Conservation (phyloP, 2,329 filamentous ascomycete species). For the Penicillium frequentans region DNA sequence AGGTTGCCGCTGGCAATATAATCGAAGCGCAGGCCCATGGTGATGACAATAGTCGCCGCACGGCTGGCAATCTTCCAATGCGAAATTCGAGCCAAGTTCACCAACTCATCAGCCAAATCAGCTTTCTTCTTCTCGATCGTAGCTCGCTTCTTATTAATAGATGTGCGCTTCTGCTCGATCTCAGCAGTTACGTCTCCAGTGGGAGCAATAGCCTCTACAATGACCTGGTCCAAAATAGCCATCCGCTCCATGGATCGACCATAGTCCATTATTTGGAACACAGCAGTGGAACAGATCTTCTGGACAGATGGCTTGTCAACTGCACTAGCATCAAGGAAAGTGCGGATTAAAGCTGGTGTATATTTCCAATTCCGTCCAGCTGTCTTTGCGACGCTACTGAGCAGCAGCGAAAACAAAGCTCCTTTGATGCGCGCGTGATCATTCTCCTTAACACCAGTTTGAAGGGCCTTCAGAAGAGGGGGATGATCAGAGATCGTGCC, state of each 20-base stretch:
- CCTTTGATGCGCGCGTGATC: conserved; percentile 95
- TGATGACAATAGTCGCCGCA: conserved; percentile 86
- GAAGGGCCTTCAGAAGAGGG: conserved; percentile 79
- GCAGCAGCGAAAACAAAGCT: conserved; percentile 84
- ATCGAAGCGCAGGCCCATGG: conserved; percentile 88
- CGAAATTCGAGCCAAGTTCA: conserved; percentile 71
- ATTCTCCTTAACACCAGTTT: conserved; percentile 72
- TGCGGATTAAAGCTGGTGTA: conserved; percentile 81
- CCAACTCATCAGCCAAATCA: conserved; percentile 75
- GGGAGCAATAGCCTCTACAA: conserved; percentile 72
- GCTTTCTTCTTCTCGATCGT: conserved; percentile 83
- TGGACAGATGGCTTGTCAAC: conserved; percentile 96
- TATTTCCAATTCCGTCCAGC: conserved; percentile 92
- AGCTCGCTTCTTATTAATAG: conserved; percentile 71
- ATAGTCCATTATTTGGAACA: conserved; percentile 88
- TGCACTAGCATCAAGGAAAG: conserved; percentile 85
- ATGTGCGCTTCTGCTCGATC: conserved; percentile 63
- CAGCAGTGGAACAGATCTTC: conserved; percentile 74
- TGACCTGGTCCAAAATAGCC: conserved; percentile 73
- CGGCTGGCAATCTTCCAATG: conserved; percentile 97
- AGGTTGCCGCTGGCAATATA: conserved; percentile 78
- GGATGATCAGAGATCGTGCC: conserved; percentile 83
- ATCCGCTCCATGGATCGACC: conserved; percentile 84
- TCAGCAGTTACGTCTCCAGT: conserved; percentile 59
- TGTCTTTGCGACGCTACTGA: conserved; percentile 84